Evolutionary conservation across 169 alveolate genomes (phyloP).

Genomic region (Perkinsus olseni): DNA sequence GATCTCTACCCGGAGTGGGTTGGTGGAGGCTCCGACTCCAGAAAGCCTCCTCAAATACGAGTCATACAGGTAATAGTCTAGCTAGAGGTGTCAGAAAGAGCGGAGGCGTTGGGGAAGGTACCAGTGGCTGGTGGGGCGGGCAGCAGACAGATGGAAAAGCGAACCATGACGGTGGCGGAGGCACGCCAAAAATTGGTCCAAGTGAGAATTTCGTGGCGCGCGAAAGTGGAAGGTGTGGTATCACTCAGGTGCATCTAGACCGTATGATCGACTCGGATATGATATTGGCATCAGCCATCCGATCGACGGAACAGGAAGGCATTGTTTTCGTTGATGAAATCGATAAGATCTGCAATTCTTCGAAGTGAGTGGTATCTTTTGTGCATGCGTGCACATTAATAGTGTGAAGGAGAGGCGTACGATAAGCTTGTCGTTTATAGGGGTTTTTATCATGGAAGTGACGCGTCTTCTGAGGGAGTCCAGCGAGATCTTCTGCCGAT

Average conservation of each 20-base stretch:
- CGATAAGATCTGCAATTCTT: conserved; percentile 60
- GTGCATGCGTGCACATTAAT: neutral
- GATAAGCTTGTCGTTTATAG: neutral
- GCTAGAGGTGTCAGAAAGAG: neutral
- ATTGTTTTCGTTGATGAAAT: conserved; percentile 80
- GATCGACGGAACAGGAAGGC: conserved; percentile 65
- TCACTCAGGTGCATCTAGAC: conserved; percentile 15
- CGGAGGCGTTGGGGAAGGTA: neutral
- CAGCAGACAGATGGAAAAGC: conserved; percentile 33
- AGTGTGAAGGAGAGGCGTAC: too few species aligned
- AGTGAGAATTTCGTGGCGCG: conserved; percentile 2
- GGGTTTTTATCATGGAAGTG: conserved; percentile 46
- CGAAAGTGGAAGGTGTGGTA: neutral
- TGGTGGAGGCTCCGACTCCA: neutral
- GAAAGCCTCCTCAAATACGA: neutral
- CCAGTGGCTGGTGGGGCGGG: conserved; percentile 12
- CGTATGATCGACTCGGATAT: conserved; percentile 44
- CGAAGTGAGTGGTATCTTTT: neutral
- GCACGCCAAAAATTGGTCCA: conserved; percentile 42
- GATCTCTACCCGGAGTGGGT: neutral
- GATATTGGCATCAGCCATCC: conserved; percentile 54
- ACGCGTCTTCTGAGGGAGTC: conserved; percentile 81
- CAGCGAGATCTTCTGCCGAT: conserved; percentile 77
- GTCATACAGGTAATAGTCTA: neutral
- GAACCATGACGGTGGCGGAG: conserved; percentile 40